Base-by-base conservation (phyloP, 2,329 filamentous ascomycete species). In the Cytospora mali region DNA sequence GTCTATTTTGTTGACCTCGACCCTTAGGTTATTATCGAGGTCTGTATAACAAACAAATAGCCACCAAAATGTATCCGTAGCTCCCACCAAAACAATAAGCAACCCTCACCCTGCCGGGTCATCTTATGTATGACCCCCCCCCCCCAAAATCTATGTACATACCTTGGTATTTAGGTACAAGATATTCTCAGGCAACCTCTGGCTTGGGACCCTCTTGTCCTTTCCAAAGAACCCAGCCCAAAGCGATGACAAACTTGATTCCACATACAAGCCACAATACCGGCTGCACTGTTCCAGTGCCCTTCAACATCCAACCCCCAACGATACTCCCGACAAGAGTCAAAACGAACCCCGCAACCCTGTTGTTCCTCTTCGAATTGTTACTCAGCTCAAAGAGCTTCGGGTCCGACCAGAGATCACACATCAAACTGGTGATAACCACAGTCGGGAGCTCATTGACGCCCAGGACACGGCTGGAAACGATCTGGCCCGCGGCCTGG, bases 361-460 rank as follows among this genome's bases (percentile, higher is more conserved):
- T 71, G 10, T 83, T 73, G 71, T 84, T 81, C 42, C 83, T 72
- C 71, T 83, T 81, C 18, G 76, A 73, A 65, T 85, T 85, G 14
- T 78, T 74, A 51, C 65, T 66, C 21, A 65, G 67, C 2, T 76
- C 74, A n/a, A 83, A 75, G 14, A 84, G 70, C 42, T 77, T 73
- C 3, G 78, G 78, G 68, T 85, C 83, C 21, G 78, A 80, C 68
- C 82, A 76, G 27, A 85, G 68, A 68, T 84, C 83, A 68, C 79
- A 82, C 68, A 84, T 82, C 46, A 82, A 72, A 61, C 78, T 81
- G n/a, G 83, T 85, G 46, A 84, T 69, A 11, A 85, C 83, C 54
- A 80, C 82, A 0, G 82, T 81, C 1, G 83, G 83, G 51, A 85
- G 73, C 70, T 84, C 83, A 61, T 80, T 81, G 68, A 80, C 81